Conservation (phyloP, 768 basidiomycete species). For the Leccinellum rugosiceps region DNA sequence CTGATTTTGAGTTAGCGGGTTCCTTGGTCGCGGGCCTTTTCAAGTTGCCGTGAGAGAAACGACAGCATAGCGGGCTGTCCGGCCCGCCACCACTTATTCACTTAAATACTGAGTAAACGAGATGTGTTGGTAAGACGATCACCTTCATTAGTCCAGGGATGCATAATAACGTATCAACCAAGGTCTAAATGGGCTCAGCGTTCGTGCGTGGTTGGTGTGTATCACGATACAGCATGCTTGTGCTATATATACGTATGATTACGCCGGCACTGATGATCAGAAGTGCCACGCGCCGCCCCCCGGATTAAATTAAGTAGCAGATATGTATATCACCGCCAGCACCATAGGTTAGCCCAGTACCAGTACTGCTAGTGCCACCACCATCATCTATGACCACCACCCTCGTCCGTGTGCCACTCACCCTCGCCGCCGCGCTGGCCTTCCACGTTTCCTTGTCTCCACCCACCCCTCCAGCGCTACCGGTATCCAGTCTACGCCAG, state of each 20-base stretch:
- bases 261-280: too few relatives aligned
- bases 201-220: too few relatives aligned
- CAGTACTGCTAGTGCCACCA: not conserved
- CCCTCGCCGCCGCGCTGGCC: conserved; percentile 41
- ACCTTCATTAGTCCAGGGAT: too few relatives aligned
- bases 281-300: conserved; percentile 6
- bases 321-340: not conserved
- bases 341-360: not conserved
- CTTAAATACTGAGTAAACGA: too few relatives aligned
- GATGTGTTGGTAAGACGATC: too few relatives aligned
- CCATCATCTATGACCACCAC: conserved; percentile 9
- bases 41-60: too few relatives aligned
- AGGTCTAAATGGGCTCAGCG: not conserved
- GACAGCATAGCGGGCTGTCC: too few relatives aligned
- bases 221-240: not conserved
- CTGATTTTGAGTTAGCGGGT: too few relatives aligned
- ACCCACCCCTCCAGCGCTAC: conserved; percentile 14
- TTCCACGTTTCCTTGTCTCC: conserved; percentile 46
- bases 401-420: conserved; percentile 42
- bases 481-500: not conserved
- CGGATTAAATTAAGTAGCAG: too few relatives aligned
- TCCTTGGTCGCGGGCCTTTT: too few relatives aligned
- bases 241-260: not conserved
- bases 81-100: too few relatives aligned
- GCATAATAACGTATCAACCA: too few relatives aligned